phyloP scores from a whole-genome alignment of 2,329 filamentous ascomycete genomes.

The Diatrype stigma region DNA sequence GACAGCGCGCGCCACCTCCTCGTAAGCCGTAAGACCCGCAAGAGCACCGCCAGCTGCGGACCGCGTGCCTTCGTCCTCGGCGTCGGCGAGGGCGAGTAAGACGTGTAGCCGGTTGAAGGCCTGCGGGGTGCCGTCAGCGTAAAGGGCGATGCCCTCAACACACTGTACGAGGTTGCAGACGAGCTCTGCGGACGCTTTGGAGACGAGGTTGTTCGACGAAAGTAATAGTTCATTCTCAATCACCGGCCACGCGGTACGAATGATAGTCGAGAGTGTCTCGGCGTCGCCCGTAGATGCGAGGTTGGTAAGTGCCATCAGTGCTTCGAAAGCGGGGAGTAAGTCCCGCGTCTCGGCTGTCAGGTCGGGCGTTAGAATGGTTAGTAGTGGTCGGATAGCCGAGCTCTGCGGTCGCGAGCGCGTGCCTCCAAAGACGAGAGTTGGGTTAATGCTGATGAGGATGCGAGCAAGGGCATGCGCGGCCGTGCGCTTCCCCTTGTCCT shows the following conservation, averaged over 20 bases:
- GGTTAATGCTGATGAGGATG: slow-evolving; percentile 83
- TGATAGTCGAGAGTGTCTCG: slow-evolving; percentile 62
- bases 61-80: slow-evolving; percentile 74
- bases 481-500: slow-evolving; percentile 44
- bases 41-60: slow-evolving; percentile 84
- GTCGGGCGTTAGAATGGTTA: slow-evolving; percentile 67
- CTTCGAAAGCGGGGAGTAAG: slow-evolving; percentile 84
- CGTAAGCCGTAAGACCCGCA: slow-evolving; percentile 76
- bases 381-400: slow-evolving; percentile 77
- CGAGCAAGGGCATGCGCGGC: slow-evolving; percentile 79
- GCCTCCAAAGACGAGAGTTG: slow-evolving; percentile 76
- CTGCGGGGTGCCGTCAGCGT: slow-evolving; percentile 62
- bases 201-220: slow-evolving; percentile 68
- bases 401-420: slow-evolving; percentile 68
- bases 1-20: slow-evolving; percentile 68
- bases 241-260: slow-evolving; percentile 67
- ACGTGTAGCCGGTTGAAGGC: slow-evolving; percentile 75
- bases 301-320: slow-evolving; percentile 88
- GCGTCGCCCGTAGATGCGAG: slow-evolving; percentile 72
- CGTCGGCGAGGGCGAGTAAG: slow-evolving; percentile 80
- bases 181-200: slow-evolving; percentile 81
- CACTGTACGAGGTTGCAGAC: slow-evolving; percentile 83
- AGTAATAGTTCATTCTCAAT: slow-evolving; percentile 77
- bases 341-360: slow-evolving; percentile 62
- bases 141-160: slow-evolving; percentile 62